phyloP scores from a whole-genome alignment of 108 stramenopile species.

The Phaeodactylum tricornutum region DNA sequence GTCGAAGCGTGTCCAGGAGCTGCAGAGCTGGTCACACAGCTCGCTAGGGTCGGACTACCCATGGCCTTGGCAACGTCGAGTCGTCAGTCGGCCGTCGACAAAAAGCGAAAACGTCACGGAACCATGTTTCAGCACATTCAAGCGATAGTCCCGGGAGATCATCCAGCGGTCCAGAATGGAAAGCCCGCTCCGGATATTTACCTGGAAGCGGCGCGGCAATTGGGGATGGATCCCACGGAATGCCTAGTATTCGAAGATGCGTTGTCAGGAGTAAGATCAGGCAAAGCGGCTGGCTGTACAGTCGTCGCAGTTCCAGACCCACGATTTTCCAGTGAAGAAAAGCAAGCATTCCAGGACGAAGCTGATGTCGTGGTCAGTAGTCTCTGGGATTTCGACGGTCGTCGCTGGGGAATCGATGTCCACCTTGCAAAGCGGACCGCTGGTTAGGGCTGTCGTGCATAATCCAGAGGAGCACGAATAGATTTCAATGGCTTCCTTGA shows the following conservation, averaged over 20 bases:
- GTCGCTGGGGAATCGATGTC: no score
- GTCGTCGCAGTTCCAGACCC: constrained; percentile 65
- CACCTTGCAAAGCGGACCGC: no score
- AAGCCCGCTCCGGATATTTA: constrained; percentile 85
- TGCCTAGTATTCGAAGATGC: constrained; percentile 83
- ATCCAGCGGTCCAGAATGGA: constrained; percentile 49
- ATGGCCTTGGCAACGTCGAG: constrained; percentile 71
- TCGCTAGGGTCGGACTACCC: constrained; percentile 27
- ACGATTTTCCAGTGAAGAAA: constrained; percentile 40
- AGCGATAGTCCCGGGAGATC: constrained; percentile 58
- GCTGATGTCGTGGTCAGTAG: constrained; percentile 50
- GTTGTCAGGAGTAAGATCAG: constrained; percentile 46
- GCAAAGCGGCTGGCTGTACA: constrained; percentile 59
- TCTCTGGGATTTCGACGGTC: constrained; percentile 58
- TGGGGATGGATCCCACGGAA: constrained; percentile 45
- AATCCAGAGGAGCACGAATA: no score
- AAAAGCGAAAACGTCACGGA: constrained; percentile 42
- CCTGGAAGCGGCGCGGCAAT: constrained; percentile 51
- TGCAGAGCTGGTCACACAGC: constrained; percentile 32
- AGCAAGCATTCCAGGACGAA: constrained; percentile 23
- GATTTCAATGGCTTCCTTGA: no score
- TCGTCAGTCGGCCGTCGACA: constrained; percentile 39
- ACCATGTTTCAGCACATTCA: constrained; percentile 43
- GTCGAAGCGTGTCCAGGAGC: constrained; percentile 59
- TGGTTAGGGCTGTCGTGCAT: no score